A percentile compares a stretch with the other conserved stretches of the same genome.
Evolutionary conservation across 140 eudicot species (phyloP).

Genomic region (Eryngium alpinum): DNA sequence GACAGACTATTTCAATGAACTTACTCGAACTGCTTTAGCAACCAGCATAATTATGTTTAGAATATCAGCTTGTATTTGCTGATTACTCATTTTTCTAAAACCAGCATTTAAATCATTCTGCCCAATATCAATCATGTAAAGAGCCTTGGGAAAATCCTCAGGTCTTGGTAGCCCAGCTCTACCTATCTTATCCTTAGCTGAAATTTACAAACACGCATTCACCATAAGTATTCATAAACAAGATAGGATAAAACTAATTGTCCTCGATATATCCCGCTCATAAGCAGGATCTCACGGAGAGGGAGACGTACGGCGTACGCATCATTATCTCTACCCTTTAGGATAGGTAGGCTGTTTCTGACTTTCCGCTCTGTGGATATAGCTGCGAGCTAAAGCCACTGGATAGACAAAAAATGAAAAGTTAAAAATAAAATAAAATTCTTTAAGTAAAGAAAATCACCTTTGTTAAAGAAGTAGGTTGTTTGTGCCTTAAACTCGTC

Average conservation of each 20-base stretch:
- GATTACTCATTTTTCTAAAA: constrained; percentile 14
- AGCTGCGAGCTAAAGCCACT: no score
- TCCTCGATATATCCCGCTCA: no score
- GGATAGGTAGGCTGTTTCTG: no score
- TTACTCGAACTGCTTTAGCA: constrained; percentile 1
- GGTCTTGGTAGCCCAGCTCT: constrained; percentile 4
- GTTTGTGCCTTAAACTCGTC: constrained; percentile 8
- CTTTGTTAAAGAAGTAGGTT: neutral
- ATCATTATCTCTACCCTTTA: no score
- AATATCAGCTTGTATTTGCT: neutral
- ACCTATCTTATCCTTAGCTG: neutral
- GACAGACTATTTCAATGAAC: neutral
- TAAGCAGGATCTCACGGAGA: no score
- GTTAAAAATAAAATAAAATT: neutral
- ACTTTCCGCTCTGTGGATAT: no score
- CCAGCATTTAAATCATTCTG: constrained; percentile 44
- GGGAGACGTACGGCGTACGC: no score
- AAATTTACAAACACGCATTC: neutral
- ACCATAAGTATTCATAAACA: neutral
- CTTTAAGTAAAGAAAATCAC: neutral
- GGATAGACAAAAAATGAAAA: neutral
- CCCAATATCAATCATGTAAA: constrained; percentile 63
- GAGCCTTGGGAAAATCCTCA: constrained; percentile 29
- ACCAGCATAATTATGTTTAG: neutral
- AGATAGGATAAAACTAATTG: neutral